These are phyloP conservation scores for Tolypocladium amazonense DNA, from an alignment of 2,329 filamentous ascomycete species.

Conservation along the genomic window DNA sequence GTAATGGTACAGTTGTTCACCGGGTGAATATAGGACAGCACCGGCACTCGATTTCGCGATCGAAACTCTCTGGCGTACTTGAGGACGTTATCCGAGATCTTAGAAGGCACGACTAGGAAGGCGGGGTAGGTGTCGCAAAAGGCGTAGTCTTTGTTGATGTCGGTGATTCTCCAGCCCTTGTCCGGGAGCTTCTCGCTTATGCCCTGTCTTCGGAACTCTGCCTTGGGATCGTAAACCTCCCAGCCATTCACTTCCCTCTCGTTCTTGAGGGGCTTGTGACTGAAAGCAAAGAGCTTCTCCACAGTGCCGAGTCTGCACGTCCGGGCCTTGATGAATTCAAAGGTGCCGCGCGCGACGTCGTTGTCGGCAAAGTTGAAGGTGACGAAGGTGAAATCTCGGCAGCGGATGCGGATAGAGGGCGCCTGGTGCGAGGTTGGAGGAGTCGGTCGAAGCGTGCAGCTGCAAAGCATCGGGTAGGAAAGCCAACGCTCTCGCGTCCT, in stretches of 20 bases:
- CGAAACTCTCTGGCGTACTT: slow-evolving; percentile 88
- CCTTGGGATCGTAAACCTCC: slow-evolving; percentile 73
- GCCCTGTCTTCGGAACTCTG: slow-evolving; percentile 80
- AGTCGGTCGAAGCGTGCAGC: slow-evolving; percentile 67
- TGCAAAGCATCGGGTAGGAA: slow-evolving; percentile 82
- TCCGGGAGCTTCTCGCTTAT: slow-evolving; percentile 71
- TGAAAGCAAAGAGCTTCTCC: slow-evolving; percentile 86
- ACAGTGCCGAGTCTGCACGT: slow-evolving; percentile 76
- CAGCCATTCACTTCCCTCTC: slow-evolving; percentile 73
- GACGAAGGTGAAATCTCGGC: slow-evolving; percentile 88
- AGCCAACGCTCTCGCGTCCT: slow-evolving; percentile 69
- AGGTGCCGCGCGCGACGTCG: slow-evolving; percentile 68
- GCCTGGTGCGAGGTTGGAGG: slow-evolving; percentile 58
- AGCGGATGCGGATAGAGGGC: slow-evolving; percentile 76
- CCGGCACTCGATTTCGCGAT: slow-evolving; percentile 79
- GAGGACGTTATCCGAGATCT: slow-evolving; percentile 92
- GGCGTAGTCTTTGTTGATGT: slow-evolving; percentile 79
- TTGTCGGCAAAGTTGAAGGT: slow-evolving; percentile 79
- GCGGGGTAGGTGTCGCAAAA: slow-evolving; percentile 92
- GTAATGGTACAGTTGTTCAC: slow-evolving; percentile 97
- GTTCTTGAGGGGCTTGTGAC: slow-evolving; percentile 61
- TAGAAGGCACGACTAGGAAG: slow-evolving; percentile 71
- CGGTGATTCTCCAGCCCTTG: slow-evolving; percentile 79
- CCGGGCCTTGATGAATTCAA: slow-evolving; percentile 71
- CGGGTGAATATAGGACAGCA: slow-evolving; percentile 87